Evolutionary conservation across 129 eudicot species (phyloP).

Genomic region (sunflower (Helianthus annuus)): DNA sequence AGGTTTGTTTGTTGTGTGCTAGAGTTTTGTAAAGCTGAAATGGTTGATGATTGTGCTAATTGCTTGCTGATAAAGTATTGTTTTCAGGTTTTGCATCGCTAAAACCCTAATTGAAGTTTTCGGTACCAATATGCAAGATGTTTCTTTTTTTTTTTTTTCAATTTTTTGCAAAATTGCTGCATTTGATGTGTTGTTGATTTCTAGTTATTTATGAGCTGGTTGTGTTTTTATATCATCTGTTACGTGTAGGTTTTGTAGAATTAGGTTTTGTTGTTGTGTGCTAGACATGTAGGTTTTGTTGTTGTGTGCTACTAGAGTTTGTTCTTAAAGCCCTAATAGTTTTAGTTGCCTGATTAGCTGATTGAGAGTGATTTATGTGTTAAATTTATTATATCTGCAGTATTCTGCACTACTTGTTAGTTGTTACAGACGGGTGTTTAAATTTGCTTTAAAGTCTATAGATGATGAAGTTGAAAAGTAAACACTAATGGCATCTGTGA

Average conservation of each 20-base stretch:
- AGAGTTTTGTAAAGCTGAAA: not conserved
- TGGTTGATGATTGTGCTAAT: slow-evolving; percentile 13
- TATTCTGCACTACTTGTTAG: not conserved
- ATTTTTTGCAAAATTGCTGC: slow-evolving; percentile 27
- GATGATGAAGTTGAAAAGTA: not conserved
- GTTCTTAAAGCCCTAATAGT: slow-evolving; percentile 5
- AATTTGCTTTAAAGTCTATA: not conserved
- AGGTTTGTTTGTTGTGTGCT: not conserved
- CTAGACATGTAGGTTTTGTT: too few relatives aligned
- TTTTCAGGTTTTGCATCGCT: slow-evolving; percentile 10
- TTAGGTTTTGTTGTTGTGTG: not conserved
- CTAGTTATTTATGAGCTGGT: slow-evolving; percentile 8
- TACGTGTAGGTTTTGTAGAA: too few relatives aligned
- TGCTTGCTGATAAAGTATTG: slow-evolving; percentile 8
- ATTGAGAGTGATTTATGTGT: too few relatives aligned
- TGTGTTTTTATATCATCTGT: not conserved
- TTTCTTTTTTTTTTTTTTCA: not conserved
- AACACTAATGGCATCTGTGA: slow-evolving; percentile 1
- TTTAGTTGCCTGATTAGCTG: not conserved
- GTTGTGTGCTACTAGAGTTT: slow-evolving; percentile 4
- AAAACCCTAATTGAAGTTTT: slow-evolving; percentile 26
- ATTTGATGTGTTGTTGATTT: slow-evolving; percentile 15
- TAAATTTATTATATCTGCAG: not conserved
- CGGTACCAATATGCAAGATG: slow-evolving; percentile 11
- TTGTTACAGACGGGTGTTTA: not conserved